Evolutionary conservation across 2,329 filamentous ascomycete species (phyloP).

Genomic region (Emericellopsis cladophorae): DNA sequence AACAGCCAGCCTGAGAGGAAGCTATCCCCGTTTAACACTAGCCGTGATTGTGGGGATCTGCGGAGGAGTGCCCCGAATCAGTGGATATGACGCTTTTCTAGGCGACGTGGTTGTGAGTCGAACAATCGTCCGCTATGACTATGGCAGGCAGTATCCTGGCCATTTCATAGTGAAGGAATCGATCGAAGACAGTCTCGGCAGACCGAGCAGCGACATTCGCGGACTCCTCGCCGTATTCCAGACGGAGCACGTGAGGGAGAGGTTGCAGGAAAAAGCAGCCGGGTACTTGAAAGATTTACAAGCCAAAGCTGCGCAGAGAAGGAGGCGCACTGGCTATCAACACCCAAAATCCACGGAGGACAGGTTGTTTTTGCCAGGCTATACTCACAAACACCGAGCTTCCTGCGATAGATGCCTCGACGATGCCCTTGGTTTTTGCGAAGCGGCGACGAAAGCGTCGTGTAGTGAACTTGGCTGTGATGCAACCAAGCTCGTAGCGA

Average conservation of each 20-base stretch:
- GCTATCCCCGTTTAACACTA: constrained; percentile 10
- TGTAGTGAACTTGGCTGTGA: constrained; percentile 16
- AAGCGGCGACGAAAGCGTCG: constrained; percentile 5
- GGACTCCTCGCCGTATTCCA: not conserved
- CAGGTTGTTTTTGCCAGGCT: constrained; percentile 11
- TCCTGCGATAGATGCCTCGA: constrained; percentile 2
- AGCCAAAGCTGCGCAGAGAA: not conserved
- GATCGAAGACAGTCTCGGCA: constrained; percentile 12
- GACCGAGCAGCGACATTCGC: constrained; percentile 14
- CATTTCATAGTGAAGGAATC: constrained; percentile 11
- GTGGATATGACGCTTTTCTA: constrained; percentile 4
- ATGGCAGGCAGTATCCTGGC: constrained; percentile 9
- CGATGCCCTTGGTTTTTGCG: constrained; percentile 8
- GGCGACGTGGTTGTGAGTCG: constrained; percentile 14
- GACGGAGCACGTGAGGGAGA: not conserved
- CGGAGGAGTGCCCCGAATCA: constrained; percentile 14
- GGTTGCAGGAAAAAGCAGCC: not conserved
- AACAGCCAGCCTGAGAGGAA: not conserved
- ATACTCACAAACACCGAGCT: constrained; percentile 14
- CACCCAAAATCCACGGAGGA: constrained; percentile 13
- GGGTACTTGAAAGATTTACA: not conserved
- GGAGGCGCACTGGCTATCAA: constrained; percentile 5
- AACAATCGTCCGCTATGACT: constrained; percentile 8
- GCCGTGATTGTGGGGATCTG: constrained; percentile 19
- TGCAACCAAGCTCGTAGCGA: not conserved